Evolutionary conservation across 331 rosid species (phyloP).

Genomic region (Phaseolus coccineus): DNA sequence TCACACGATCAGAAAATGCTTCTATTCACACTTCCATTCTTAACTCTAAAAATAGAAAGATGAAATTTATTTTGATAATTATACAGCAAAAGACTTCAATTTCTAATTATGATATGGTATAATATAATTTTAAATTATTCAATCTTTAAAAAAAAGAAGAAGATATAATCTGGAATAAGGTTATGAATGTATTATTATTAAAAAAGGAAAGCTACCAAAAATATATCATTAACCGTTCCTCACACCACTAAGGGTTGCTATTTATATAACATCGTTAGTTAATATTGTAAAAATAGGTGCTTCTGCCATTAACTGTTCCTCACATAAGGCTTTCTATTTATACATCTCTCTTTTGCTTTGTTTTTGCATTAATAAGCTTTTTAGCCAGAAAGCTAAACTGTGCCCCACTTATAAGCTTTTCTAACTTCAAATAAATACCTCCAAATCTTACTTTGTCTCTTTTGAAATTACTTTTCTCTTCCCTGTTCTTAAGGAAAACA

Average conservation of each 20-base stretch:
- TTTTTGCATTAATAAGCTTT: not conserved
- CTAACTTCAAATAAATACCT: not conserved
- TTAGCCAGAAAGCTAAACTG: not conserved
- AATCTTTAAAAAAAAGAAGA: too few relatives aligned
- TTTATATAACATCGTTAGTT: not conserved
- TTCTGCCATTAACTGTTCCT: too few relatives aligned
- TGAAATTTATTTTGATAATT: too few relatives aligned
- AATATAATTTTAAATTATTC: too few relatives aligned
- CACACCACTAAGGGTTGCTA: not conserved
- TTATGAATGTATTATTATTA: too few relatives aligned
- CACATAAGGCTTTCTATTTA: too few relatives aligned
- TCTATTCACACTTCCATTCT: not conserved
- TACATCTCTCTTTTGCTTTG: not conserved
- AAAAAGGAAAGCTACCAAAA: not conserved
- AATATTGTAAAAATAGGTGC: too few relatives aligned
- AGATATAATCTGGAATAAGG: too few relatives aligned
- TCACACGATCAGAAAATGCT: not conserved
- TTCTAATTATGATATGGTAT: too few relatives aligned
- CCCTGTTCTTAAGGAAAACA: not conserved
- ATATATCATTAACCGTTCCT: not conserved
- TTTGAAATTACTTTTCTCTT: not conserved
- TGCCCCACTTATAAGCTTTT: not conserved
- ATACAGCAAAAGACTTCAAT: too few relatives aligned
- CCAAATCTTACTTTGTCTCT: slow-evolving; percentile 7
- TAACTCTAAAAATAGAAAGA: too few relatives aligned